Percentiles rank a stretch among this genome's conserved stretches.
phyloP scores from a whole-genome alignment of 139 green algal genomes.

The Closterium sp. region DNA sequence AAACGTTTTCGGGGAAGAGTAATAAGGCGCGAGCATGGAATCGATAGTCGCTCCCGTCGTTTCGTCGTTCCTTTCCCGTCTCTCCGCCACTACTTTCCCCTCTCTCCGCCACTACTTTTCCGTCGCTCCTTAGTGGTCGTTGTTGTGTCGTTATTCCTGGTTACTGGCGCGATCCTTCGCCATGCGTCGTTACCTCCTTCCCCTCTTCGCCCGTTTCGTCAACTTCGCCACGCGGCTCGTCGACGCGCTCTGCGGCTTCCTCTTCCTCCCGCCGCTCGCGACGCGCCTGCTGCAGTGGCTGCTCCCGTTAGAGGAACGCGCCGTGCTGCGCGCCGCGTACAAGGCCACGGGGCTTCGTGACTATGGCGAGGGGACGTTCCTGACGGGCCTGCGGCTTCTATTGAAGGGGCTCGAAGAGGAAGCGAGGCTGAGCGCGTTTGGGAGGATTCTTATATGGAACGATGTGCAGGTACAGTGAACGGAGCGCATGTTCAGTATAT shows the following conservation, averaged over 20 bases:
- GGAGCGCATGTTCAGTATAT: too few species aligned
- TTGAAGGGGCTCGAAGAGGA: conserved; percentile 4
- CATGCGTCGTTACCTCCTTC: background rate
- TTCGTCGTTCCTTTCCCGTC: too few species aligned
- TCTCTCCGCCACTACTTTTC: too few species aligned
- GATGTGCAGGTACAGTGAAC: background rate
- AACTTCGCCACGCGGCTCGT: background rate
- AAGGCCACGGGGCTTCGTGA: conserved; percentile 5
- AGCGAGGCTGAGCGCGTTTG: background rate
- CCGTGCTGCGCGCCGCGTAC: background rate
- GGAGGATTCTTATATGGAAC: conserved; percentile 5
- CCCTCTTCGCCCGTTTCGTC: background rate
- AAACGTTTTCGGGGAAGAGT: background rate
- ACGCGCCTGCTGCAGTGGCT: background rate
- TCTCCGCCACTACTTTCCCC: too few species aligned
- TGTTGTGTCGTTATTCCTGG: too few species aligned
- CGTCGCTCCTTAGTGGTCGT: too few species aligned
- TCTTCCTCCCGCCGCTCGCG: background rate
- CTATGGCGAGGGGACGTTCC: background rate
- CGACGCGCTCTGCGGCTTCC: background rate
- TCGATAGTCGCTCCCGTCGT: too few species aligned
- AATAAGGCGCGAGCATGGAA: too few species aligned
- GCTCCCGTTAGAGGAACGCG: background rate
- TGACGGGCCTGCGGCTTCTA: background rate
- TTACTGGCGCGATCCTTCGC: background rate